Evolutionary conservation across 2,329 filamentous ascomycete genomes (phyloP).

Genomic region (Colletotrichum graminicola): DNA sequence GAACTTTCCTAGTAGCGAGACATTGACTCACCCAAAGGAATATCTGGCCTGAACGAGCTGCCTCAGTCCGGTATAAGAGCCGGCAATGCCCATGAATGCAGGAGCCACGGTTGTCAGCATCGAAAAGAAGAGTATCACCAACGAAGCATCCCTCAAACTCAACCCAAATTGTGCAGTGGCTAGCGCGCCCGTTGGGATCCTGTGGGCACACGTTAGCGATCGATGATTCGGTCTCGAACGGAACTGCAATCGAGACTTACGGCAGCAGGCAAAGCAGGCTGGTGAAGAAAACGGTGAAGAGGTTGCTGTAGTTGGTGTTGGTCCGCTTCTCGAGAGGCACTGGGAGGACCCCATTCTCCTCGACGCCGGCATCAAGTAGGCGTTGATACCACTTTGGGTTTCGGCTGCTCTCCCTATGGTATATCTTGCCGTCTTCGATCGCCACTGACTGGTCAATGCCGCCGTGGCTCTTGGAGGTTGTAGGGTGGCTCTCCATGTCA

Average conservation of each 20-base stretch:
- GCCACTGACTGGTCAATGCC: slow-evolving; percentile 46
- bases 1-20: background rate
- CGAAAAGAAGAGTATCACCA: slow-evolving; percentile 71
- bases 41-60: slow-evolving; percentile 73
- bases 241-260: slow-evolving; percentile 54
- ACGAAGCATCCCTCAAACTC: slow-evolving; percentile 65
- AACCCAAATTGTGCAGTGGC: slow-evolving; percentile 67
- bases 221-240: background rate
- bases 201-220: slow-evolving; percentile 43
- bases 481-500: slow-evolving; percentile 38
- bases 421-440: slow-evolving; percentile 49
- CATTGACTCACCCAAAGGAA: slow-evolving; percentile 62
- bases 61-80: slow-evolving; percentile 68
- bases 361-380: slow-evolving; percentile 60
- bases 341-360: slow-evolving; percentile 68
- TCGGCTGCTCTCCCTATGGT: slow-evolving; percentile 47
- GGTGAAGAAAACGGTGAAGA: slow-evolving; percentile 73
- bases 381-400: slow-evolving; percentile 57
- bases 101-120: slow-evolving; percentile 65
- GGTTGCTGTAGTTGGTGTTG: slow-evolving; percentile 64
- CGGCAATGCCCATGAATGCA: slow-evolving; percentile 67
- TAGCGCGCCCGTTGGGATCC: slow-evolving; percentile 70
- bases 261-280: slow-evolving; percentile 68
- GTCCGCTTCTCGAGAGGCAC: slow-evolving; percentile 67
- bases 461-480: slow-evolving; percentile 31